phyloP scores from a whole-genome alignment of 1,284 basidiomycete species.

The Cutaneotrichosporon sp. region DNA sequence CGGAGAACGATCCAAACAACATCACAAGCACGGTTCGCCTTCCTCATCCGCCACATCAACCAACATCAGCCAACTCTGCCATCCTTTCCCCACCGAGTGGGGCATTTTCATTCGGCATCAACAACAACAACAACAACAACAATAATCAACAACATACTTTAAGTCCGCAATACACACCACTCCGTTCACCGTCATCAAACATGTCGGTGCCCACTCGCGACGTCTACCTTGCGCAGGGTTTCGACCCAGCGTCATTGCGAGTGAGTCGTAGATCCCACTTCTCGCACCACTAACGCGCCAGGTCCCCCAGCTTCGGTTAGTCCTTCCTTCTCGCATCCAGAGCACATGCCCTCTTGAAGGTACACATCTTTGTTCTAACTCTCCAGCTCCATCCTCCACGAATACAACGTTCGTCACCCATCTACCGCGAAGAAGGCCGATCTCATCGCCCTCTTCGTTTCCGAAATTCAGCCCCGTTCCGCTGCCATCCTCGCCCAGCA shows the following conservation, averaged over 20 bases:
- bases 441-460: conserved; percentile 75
- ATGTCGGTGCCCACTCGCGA: conserved; percentile 45
- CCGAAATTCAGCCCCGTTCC: conserved; percentile 67
- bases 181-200: background rate
- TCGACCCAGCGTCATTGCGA: conserved; percentile 72
- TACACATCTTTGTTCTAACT: conserved; percentile 8
- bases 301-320: conserved; percentile 52
- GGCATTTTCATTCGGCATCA: background rate
- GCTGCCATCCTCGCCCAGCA: conserved; percentile 52
- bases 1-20: conserved; percentile 15
- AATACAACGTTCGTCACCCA: conserved; percentile 75
- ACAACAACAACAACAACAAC: conserved; percentile 11
- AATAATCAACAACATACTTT: background rate
- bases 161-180: background rate
- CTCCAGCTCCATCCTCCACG: conserved; percentile 41
- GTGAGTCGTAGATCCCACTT: conserved; percentile 28
- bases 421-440: conserved; percentile 81
- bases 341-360: background rate
- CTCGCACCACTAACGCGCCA: conserved; percentile 20
- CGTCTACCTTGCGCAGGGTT: conserved; percentile 74
- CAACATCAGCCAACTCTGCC: background rate
- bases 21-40: background rate
- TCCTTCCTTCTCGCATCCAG: background rate
- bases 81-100: background rate
- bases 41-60: conserved; percentile 4